Evolutionary conservation across 805 yeast genomes (phyloP), one percentile per base, ranked within the genome.

Genomic region (Ogataea populi-albae): DNA sequence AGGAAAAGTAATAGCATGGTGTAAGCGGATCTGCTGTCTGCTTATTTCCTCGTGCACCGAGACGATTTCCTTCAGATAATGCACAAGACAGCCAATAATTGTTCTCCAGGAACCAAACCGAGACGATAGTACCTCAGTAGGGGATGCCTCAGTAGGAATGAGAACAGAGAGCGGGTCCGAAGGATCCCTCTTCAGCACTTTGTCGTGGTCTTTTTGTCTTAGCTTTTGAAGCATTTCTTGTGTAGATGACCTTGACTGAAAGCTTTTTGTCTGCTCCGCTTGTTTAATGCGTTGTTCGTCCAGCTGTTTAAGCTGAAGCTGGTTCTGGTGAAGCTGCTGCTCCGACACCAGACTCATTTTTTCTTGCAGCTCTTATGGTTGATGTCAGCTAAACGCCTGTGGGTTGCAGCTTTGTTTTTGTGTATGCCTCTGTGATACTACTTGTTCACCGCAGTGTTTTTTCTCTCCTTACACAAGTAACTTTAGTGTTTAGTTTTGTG

Each of bases 71-170:
- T 74, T 75, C 44, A 91, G 68, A 54, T 91, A 91, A 30, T 72
- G 75, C 15, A 86, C 71, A 37, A 91, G 63, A 23, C 91, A 81
- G 43, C 79, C 77, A 38, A 88, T 79, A 37, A 89, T 77, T 26
- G 75, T 71, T 40, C 96, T 69, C 96, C 97, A 91, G 3, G 94
- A 82, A 32, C 79, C 72, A 58, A 91, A 89, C 44, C 98, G 69
- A 19, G 76, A 71, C 2, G 96, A 93, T 41, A 91, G 66, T 5
- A 85, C 75, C 39, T 89, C 97, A 1, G 97, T 88, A 8, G 98
- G 98, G 47, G 77, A 77, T 3, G 83, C 77, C 27, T 64, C 60
- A 6, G 75, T 68, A 5, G 88, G 88, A 25, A 81, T 64, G 22
- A 65, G 55, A 6, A 73, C 62, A 1, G 59, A 52, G 18, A 74